Evolutionary conservation across 2,329 filamentous ascomycete species (phyloP), one percentile per base, ranked within the genome.

Genomic region (Cladophialophora immunda): DNA sequence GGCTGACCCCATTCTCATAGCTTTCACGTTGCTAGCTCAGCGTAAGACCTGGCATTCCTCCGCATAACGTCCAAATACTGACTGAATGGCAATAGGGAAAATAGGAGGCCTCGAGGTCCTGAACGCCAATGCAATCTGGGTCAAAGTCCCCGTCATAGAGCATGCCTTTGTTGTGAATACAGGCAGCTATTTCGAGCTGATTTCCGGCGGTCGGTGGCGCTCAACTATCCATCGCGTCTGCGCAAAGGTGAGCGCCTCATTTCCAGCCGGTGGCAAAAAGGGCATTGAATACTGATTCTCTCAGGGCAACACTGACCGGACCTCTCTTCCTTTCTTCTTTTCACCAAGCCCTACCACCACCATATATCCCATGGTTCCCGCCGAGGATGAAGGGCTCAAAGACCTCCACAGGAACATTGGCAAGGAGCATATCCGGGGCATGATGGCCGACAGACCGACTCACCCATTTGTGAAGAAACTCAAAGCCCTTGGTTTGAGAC

Each of bases 401-500:
- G 32, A 25, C 29, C 50, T n/a, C 7, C 50, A 30, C 7, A 63
- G 61, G 17, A 15, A 63, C 11, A 63, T 57, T 25, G 61, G 61
- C 61, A 63, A 32, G 29, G 61, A 63, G 38, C 61, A 63, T 30
- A 22, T 63, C 6, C 50, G 61, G n/a, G 61, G 52, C 52, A 34
- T 63, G 52, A 56, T 63, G 61, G 32, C 52, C n/a, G 61, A 63
- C n/a, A 22, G 50, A 50, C 50, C 52, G 53, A 56, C 22, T 38
- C 61, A 63, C 47, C 61, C 61, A 8, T 62, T 62, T 47, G 60
- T 62, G 60, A 62, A 62, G 60, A 62, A 64, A 15, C 53, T 64
- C 50, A 58, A 32, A 36, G 38, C 54, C 8, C 38, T 55, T 13
- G 53, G 53, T 9, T 30, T 55, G 8, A 19, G 53, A 1, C 53